Base-by-base conservation (phyloP, 2,329 filamentous ascomycete species). In the Penicillium sclerotigenum region DNA sequence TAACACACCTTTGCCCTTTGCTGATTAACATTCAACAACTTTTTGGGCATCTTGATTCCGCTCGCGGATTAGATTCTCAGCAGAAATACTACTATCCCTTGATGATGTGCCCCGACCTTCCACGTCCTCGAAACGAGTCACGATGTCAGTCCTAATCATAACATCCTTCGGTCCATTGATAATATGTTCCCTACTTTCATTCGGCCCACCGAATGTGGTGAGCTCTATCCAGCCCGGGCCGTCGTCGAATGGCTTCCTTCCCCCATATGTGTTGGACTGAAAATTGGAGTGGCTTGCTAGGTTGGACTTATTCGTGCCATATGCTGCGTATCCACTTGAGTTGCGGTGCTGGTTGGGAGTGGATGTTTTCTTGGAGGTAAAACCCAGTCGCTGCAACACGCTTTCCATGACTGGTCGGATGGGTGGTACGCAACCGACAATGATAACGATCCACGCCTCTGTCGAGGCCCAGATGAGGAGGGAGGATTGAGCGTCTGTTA, bases 391-490 rank as follows among this genome's bases (percentile, higher is more conserved):
- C 42, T 58, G 58, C n/a, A 59, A 24, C 13, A 59, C 46, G 13
- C 18, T 33, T 36, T 59, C 54, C 46, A 60, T 58, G 4, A 61
- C 45, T 6, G 61, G 57, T 11, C 59, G 57, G n/a, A 62, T 58
- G 3, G 61, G 57, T 7, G 63, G 63, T 8, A 65, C 41, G 34
- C 56, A 62, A 31, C 61, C 59, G 20, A 65, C 59, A 13, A 65
- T 55, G 37, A 61, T 52, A 26, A 65, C 37, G 24, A 65, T 59
- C 61, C 62, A 65, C 5, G 41, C 29, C 57, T 65, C 62, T 5
- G 62, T 62, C 9, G 52, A 57, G 6, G 54, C 59, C 61, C 61
- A 64, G 46, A 64, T 61, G 29, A 64, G 26, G 24, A 65, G 63
- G 22, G 33, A 37, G 7, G 61, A 31, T 43, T 56, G 52, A 14